A percentile compares a stretch with the other conserved stretches of the same genome.
Conservation (phyloP, 2,329 filamentous ascomycete genomes). For the Fusarium sp. region DNA sequence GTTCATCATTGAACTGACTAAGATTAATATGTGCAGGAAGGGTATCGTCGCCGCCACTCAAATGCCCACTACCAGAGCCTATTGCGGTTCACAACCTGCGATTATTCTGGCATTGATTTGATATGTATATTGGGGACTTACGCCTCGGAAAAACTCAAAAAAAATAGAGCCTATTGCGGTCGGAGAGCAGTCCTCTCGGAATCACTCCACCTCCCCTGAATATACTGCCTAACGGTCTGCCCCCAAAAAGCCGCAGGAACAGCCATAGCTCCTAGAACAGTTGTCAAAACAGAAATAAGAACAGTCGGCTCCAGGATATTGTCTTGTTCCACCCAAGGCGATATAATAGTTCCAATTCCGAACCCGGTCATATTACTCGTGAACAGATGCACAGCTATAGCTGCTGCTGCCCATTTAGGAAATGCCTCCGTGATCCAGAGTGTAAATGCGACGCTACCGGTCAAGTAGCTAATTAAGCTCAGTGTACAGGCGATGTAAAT, state of each 20-base stretch:
- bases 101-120: too few relatives aligned
- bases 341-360: slow-evolving; percentile 16
- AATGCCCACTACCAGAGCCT: neutral
- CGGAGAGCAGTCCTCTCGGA: slow-evolving; percentile 32
- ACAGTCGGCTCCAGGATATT: slow-evolving; percentile 20
- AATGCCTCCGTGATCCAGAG: slow-evolving; percentile 38
- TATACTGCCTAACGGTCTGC: slow-evolving; percentile 29
- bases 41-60: neutral
- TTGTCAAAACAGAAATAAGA: slow-evolving; percentile 13
- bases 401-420: slow-evolving; percentile 26
- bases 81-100: too few relatives aligned
- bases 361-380: slow-evolving; percentile 25
- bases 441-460: slow-evolving; percentile 31
- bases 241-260: slow-evolving; percentile 39
- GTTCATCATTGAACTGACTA: neutral
- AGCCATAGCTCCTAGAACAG: slow-evolving; percentile 19
- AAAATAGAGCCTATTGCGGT: slow-evolving; percentile 20
- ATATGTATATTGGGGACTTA: too few relatives aligned
- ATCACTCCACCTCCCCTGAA: slow-evolving; percentile 36
- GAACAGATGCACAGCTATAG: slow-evolving; percentile 26
- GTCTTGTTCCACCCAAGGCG: neutral
- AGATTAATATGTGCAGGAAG: neutral
- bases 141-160: too few relatives aligned
- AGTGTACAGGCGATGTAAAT: slow-evolving; percentile 24
- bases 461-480: slow-evolving; percentile 27